These are phyloP conservation scores for Rhodotorula diobovata DNA, from an alignment of 768 basidiomycete genomes.

Conservation along the genomic window DNA sequence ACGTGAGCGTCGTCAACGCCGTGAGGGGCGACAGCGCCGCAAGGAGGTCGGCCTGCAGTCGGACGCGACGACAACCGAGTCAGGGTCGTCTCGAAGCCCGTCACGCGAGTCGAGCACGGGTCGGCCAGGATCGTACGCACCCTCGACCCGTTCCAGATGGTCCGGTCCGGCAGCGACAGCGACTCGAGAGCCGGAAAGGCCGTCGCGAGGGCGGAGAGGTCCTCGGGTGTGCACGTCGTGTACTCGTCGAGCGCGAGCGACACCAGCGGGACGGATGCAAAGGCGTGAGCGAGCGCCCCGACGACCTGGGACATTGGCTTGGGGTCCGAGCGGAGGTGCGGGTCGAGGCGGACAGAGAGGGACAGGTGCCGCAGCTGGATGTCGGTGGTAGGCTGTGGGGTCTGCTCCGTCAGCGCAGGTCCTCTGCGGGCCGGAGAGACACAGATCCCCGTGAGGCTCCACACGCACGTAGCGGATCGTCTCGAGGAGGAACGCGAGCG, in stretches of 20 bases:
- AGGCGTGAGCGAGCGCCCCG: background rate
- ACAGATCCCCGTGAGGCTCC: no score
- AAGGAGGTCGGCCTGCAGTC: background rate
- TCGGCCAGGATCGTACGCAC: background rate
- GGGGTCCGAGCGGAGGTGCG: background rate
- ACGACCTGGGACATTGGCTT: background rate
- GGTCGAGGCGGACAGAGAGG: background rate
- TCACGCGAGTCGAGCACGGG: background rate
- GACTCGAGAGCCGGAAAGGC: background rate
- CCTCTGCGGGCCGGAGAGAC: no score
- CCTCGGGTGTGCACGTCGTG: background rate
- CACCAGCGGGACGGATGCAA: background rate
- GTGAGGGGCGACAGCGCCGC: background rate
- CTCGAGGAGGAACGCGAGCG: background rate
- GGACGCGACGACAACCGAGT: background rate
- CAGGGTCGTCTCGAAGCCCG: no score
- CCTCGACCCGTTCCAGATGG: background rate
- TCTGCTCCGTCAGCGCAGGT: no score
- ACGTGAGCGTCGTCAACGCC: background rate
- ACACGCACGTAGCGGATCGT: background rate
- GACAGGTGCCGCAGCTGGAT: background rate
- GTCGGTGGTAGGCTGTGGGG: background rate
- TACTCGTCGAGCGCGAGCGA: slow-evolving; percentile 1
- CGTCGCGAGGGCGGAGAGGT: background rate
- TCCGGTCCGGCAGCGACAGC: background rate